phyloP scores from a whole-genome alignment of 2,329 filamentous ascomycete species.

The Aspergillus novofumigatus region DNA sequence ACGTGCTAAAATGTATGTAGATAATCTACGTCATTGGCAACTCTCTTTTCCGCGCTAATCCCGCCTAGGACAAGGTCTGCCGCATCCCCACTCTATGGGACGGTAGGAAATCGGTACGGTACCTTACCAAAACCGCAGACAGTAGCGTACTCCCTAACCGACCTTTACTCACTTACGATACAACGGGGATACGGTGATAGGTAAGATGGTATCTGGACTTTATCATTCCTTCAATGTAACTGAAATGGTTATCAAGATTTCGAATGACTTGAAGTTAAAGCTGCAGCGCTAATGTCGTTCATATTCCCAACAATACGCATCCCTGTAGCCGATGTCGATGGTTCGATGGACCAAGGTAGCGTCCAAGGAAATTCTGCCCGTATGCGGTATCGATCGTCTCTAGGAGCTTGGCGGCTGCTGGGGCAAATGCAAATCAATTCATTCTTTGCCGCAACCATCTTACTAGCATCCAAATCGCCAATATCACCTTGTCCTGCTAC shows the following conservation, averaged over 20 bases:
- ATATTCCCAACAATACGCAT: background rate
- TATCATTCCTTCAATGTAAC: background rate
- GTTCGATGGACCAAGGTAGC: background rate
- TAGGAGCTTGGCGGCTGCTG: background rate
- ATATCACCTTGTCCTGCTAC: background rate
- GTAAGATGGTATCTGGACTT: no score
- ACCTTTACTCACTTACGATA: no score
- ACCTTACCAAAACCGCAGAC: no score
- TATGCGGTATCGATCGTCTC: background rate
- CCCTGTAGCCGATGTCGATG: background rate
- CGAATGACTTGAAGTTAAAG: no score
- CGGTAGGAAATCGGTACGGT: no score
- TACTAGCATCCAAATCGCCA: background rate
- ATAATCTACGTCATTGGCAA: background rate
- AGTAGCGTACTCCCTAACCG: no score
- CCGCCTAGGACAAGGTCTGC: background rate
- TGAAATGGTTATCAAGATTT: no score
- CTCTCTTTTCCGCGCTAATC: background rate
- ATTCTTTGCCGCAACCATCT: conserved; percentile 4
- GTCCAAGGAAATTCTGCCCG: background rate
- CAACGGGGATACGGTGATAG: no score
- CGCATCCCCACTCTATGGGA: background rate
- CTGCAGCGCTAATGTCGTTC: background rate
- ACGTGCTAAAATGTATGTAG: background rate
- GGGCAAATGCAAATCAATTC: background rate